A percentile compares a stretch with the other conserved stretches of the same genome.
These are phyloP conservation scores for Schwanniomyces yamadae DNA, from an alignment of 805 yeast species.

Conservation along the genomic window DNA sequence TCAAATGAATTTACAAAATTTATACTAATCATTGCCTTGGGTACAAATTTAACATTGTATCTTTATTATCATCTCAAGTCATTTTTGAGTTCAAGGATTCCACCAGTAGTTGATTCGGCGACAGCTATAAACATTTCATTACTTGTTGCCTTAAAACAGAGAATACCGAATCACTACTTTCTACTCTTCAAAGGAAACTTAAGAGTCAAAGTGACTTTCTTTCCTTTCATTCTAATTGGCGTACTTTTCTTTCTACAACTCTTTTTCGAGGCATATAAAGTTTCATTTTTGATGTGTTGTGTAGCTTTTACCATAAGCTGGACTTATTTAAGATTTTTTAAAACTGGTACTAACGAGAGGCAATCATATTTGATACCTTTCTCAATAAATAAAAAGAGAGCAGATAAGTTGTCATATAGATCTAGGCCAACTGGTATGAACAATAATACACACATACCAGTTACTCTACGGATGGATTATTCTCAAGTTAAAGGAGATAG, in stretches of 20 bases:
- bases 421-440: slow-evolving; percentile 1
- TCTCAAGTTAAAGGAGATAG: slow-evolving; percentile 25
- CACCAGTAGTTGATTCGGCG: slow-evolving; percentile 52
- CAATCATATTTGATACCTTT: slow-evolving; percentile 44
- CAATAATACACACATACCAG: neutral
- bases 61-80: slow-evolving; percentile 19
- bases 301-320: slow-evolving; percentile 39
- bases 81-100: slow-evolving; percentile 20
- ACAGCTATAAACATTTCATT: slow-evolving; percentile 57
- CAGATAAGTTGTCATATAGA: slow-evolving; percentile 13
- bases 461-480: slow-evolving; percentile 18
- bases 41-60: slow-evolving; percentile 37
- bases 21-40: slow-evolving; percentile 33
- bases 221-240: slow-evolving; percentile 33
- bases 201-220: slow-evolving; percentile 43
- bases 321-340: slow-evolving; percentile 38
- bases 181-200: slow-evolving; percentile 45
- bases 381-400: slow-evolving; percentile 18
- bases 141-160: slow-evolving; percentile 63
- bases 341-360: slow-evolving; percentile 42
- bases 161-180: slow-evolving; percentile 61
- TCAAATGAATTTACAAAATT: slow-evolving; percentile 50
- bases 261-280: slow-evolving; percentile 28
- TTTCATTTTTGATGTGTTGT: slow-evolving; percentile 20
- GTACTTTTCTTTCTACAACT: slow-evolving; percentile 22